Evolutionary conservation across 805 yeast species (phyloP).

Genomic region (Metschnikowia gruessii): DNA sequence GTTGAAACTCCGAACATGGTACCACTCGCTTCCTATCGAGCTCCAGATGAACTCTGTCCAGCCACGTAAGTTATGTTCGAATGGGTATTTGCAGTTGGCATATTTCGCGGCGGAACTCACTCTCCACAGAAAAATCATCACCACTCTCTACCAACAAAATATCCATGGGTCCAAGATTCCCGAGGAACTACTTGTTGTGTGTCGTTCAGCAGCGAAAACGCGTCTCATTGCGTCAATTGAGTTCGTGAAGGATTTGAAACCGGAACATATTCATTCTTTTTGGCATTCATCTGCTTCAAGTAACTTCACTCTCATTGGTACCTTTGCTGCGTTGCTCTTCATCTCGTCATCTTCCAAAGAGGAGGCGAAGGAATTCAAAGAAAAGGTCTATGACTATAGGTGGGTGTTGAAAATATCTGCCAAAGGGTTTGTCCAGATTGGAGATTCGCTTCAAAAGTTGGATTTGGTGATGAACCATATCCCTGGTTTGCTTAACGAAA

Average conservation of each 20-base stretch:
- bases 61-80: conserved; percentile 63
- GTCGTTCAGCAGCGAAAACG: conserved; percentile 82
- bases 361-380: conserved; percentile 63
- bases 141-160: conserved; percentile 44
- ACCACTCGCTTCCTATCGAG: conserved; percentile 63
- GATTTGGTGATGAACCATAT: conserved; percentile 71
- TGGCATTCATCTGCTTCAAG: conserved; percentile 85
- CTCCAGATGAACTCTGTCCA: conserved; percentile 60
- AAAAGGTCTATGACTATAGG: conserved; percentile 70
- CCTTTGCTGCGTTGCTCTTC: conserved; percentile 79
- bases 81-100: conserved; percentile 77
- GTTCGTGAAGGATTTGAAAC: conserved; percentile 68
- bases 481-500: conserved; percentile 58
- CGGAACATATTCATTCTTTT: conserved; percentile 81
- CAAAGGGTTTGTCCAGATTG: conserved; percentile 73
- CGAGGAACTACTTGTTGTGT: conserved; percentile 47
- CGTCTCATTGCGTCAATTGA: conserved; percentile 80
- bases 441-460: conserved; percentile 67
- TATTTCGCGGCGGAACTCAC: conserved; percentile 90
- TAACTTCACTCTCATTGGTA: conserved; percentile 78
- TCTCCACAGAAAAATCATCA: conserved; percentile 72
- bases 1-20: conserved; percentile 68
- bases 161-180: conserved; percentile 35
- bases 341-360: conserved; percentile 60
- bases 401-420: conserved; percentile 73